Evolutionary conservation across 352 stramenopile species (phyloP).

Genomic region (Albugo laibachii): DNA sequence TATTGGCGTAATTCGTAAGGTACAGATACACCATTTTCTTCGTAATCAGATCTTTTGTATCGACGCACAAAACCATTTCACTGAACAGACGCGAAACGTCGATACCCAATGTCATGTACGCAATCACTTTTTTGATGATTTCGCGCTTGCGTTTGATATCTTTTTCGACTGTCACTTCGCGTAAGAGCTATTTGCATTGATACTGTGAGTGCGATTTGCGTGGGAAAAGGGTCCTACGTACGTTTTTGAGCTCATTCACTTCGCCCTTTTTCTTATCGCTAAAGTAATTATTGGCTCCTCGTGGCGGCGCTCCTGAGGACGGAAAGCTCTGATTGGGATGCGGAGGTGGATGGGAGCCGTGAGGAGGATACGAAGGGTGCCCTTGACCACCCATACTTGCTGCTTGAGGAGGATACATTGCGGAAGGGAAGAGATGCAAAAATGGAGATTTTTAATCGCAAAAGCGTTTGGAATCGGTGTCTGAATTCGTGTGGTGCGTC

Average conservation of each 20-base stretch:
- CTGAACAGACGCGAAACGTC: conserved; percentile 98
- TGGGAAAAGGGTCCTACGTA: conserved; percentile 15
- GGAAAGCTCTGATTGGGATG: background rate
- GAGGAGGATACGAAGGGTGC: background rate
- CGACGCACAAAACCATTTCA: conserved; percentile 95
- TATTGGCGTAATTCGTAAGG: conserved; percentile 96
- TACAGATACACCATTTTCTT: conserved; percentile 99
- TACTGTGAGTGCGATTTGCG: background rate
- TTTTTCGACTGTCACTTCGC: conserved; percentile 91
- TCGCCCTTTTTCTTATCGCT: conserved; percentile 90
- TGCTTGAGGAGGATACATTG: too few species aligned
- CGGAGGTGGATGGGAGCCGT: background rate
- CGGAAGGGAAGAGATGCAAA: too few species aligned
- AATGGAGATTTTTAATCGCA: too few species aligned
- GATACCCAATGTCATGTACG: conserved; percentile 99
- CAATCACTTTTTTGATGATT: conserved; percentile 99
- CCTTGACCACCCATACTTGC: too few species aligned
- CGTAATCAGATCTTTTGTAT: conserved; percentile 96
- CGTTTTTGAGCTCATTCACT: conserved; percentile 90
- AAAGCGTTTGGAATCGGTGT: too few species aligned
- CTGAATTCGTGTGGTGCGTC: too few species aligned
- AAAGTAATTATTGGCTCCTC: conserved; percentile 28
- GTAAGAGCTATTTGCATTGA: conserved; percentile 57
- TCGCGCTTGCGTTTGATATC: conserved; percentile 95
- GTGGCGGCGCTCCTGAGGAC: conserved; percentile 1